Percentiles rank a stretch among this genome's conserved stretches.
Conservation (phyloP, 2,329 filamentous ascomycete species). For the Hypoxylon sp. region DNA sequence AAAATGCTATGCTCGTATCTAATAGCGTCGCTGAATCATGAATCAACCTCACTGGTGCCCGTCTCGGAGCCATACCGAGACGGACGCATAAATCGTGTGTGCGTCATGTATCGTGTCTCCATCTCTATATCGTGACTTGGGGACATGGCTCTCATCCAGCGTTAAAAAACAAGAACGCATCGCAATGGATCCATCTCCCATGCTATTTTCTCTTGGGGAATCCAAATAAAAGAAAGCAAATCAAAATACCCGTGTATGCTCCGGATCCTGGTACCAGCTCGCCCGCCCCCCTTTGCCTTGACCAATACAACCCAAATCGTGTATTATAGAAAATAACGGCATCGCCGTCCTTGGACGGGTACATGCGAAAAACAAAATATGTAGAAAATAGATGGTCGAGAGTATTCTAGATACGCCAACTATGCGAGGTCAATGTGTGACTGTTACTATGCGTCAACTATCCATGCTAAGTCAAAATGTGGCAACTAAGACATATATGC, state of each 20-base stretch:
- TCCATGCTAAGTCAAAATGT: slow-evolving; percentile 14
- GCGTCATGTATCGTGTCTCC: slow-evolving; percentile 22
- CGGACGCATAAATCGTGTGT: slow-evolving; percentile 14
- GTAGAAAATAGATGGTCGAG: slow-evolving; percentile 13
- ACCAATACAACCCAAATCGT: slow-evolving; percentile 23
- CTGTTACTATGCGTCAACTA: slow-evolving; percentile 7
- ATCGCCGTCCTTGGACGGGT: slow-evolving; percentile 7
- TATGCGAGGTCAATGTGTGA: slow-evolving; percentile 19
- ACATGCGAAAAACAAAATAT: slow-evolving; percentile 14
- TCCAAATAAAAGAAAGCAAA: slow-evolving; percentile 14
- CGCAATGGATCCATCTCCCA: slow-evolving; percentile 5
- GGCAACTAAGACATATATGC: slow-evolving; percentile 13
- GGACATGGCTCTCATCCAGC: slow-evolving; percentile 20
- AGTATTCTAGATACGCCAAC: slow-evolving; percentile 19
- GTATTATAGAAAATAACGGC: slow-evolving; percentile 16
- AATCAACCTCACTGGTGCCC: slow-evolving; percentile 21
- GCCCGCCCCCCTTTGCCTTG: slow-evolving; percentile 23
- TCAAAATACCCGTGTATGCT: slow-evolving; percentile 28
- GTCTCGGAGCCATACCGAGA: slow-evolving; percentile 13
- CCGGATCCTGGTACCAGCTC: slow-evolving; percentile 26
- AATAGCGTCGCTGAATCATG: slow-evolving; percentile 20
- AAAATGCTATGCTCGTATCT: slow-evolving; percentile 26
- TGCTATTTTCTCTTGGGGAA: slow-evolving; percentile 21
- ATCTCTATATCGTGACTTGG: slow-evolving; percentile 28
- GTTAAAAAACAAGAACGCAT: slow-evolving; percentile 7